Conservation (phyloP, 192 early-diverging fungal species). For the Coemansia sp. region DNA sequence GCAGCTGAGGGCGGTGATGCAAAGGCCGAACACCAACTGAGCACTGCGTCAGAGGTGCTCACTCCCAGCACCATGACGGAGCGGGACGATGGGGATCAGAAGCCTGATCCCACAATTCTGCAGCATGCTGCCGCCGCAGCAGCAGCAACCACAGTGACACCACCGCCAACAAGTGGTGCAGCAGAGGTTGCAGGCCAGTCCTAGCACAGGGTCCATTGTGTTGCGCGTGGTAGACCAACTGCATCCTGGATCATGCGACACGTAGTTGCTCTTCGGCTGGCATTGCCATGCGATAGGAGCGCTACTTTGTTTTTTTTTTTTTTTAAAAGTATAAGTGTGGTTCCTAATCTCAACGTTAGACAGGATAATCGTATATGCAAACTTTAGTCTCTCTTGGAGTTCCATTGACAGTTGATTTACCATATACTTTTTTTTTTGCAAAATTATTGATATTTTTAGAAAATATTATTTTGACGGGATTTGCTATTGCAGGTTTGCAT, state of each 20-base stretch:
- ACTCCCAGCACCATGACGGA: slow-evolving; percentile 15
- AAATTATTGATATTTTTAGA: no score
- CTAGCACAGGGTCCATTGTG: not conserved
- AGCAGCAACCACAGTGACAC: not conserved
- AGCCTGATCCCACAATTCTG: slow-evolving; percentile 7
- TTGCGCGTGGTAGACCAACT: not conserved
- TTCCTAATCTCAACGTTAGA: not conserved
- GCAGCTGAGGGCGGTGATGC: not conserved
- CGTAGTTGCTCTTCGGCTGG: not conserved
- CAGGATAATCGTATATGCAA: not conserved
- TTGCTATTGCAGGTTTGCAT: no score
- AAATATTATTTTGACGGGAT: not conserved
- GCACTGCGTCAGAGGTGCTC: slow-evolving; percentile 13
- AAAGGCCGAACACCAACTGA: slow-evolving; percentile 12
- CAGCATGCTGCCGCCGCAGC: not conserved
- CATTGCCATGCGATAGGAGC: not conserved
- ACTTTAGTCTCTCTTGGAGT: not conserved
- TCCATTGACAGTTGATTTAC: not conserved
- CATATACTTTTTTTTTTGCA: no score
- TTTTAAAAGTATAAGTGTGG: not conserved
- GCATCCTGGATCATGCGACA: not conserved
- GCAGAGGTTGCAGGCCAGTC: not conserved
- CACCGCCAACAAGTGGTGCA: not conserved
- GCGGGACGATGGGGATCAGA: slow-evolving; percentile 4
- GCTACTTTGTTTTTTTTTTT: not conserved